Percentiles rank a stretch among this genome's conserved stretches.
These are phyloP conservation scores for Didymella keratinophila DNA, from an alignment of 2,329 filamentous ascomycete genomes.

Conservation along the genomic window DNA sequence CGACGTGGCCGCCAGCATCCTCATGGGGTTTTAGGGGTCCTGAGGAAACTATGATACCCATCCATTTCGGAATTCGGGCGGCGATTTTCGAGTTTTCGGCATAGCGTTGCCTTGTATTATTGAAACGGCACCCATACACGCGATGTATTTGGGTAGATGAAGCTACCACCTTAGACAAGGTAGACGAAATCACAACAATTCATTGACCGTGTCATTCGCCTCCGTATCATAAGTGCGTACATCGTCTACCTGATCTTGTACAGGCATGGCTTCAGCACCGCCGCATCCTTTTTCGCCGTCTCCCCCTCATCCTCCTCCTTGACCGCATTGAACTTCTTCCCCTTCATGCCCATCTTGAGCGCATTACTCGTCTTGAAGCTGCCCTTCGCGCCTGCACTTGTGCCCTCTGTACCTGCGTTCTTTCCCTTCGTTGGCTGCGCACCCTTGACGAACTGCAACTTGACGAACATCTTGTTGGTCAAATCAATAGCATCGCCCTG, in stretches of 20 bases:
- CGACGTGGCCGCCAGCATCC: slow-evolving; percentile 83
- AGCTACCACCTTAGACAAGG: slow-evolving; percentile 6
- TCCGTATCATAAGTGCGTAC: neutral
- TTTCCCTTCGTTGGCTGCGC: slow-evolving; percentile 78
- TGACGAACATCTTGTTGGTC: slow-evolving; percentile 97
- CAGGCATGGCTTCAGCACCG: slow-evolving; percentile 91
- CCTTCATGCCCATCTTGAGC: slow-evolving; percentile 62
- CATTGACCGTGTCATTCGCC: neutral
- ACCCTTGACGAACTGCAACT: slow-evolving; percentile 93
- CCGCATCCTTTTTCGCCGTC: slow-evolving; percentile 66
- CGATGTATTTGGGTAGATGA: neutral
- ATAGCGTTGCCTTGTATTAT: slow-evolving; percentile 18
- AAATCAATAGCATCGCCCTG: slow-evolving; percentile 74
- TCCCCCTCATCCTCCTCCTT: slow-evolving; percentile 61
- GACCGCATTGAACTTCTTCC: slow-evolving; percentile 41
- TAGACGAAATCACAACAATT: neutral
- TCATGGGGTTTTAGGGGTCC: slow-evolving; percentile 58
- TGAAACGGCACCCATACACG: slow-evolving; percentile 4
- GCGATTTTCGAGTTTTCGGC: slow-evolving; percentile 2
- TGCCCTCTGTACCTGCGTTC: slow-evolving; percentile 60
- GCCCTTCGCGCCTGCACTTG: slow-evolving; percentile 53
- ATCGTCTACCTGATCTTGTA: slow-evolving; percentile 80
- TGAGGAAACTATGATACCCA: slow-evolving; percentile 12
- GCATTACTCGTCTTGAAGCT: slow-evolving; percentile 66
- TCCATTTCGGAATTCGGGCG: slow-evolving; percentile 6